Base-by-base conservation (phyloP, 305 asterid species). In the Nicotiana rustica region DNA sequence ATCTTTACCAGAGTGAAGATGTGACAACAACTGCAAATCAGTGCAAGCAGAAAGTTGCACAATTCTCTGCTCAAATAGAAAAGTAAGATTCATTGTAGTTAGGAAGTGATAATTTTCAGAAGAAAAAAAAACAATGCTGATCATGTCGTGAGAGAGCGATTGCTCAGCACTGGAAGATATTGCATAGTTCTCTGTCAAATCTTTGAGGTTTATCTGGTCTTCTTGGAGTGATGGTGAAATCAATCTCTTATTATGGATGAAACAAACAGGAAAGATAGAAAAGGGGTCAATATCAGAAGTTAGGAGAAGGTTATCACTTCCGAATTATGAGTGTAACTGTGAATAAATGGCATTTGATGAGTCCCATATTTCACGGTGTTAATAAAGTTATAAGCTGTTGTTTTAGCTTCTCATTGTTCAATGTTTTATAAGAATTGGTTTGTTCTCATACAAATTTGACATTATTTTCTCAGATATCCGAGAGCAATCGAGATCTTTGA, bases 41-140 rank as follows among this genome's bases (percentile, higher is more conserved):
- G 83, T 92, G 95, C 95, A 90, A 86, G 84, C 95, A 89, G 87
- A 92, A 92, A 87, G 85, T 92, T 84, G 97, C 97, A 5, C 93
- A 93, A 81, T 93, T 84, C 85, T 91, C 95, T 35, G 94, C 97
- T 85, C 93, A 89, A 67, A 78, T 93, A 67, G 94, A 91, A 83
- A 91, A 86, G 95, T 93, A 89, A 85, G 89, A 88, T 67, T 77
- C 67, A 55, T 69, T 85, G 82, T 57, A 59, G 79, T 79, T 55
- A 52, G 17, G 14, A 52, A 75, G 31, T 75, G 65, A 29, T 76
- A 55, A 15, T 55, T 76, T 55, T 81, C 68, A 80, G 29, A 56
- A 38, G 49, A 6, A 70, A 80, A 47, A 47, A 65, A 80, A 80
- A 31, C 61, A 76, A 17, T 17, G 49, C 5, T 2, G 31, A 55